phyloP scores from a whole-genome alignment of 2,329 filamentous ascomycete species.

The Verticillium alfalfae region DNA sequence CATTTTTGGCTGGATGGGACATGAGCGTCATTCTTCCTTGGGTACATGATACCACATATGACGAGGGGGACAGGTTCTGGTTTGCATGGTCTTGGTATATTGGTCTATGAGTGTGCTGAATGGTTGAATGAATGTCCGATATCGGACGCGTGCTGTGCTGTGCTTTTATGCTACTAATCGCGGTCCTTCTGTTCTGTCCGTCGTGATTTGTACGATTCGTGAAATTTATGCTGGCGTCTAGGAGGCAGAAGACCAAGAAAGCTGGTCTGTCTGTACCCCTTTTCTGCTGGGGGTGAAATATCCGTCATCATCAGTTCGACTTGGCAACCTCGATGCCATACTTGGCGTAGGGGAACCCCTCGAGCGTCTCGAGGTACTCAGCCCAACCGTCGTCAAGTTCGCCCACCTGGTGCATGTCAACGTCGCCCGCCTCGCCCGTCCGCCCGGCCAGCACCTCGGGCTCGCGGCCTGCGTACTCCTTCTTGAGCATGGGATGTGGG shows the following conservation, averaged over 20 bases:
- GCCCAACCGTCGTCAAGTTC: constrained; percentile 57
- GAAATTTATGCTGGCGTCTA: too few species aligned
- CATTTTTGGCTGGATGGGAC: background rate
- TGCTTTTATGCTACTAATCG: background rate
- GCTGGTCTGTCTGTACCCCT: too few species aligned
- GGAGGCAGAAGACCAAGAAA: too few species aligned
- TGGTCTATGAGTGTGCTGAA: background rate
- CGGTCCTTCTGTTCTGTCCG: too few species aligned
- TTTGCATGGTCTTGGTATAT: background rate
- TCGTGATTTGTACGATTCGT: too few species aligned
- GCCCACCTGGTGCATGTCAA: constrained; percentile 51
- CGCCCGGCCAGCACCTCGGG: constrained; percentile 76
- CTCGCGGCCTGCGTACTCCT: constrained; percentile 72
- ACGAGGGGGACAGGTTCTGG: background rate
- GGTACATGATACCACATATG: background rate
- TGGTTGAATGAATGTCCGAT: background rate
- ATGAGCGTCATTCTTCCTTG: background rate
- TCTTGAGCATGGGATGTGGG: constrained; percentile 73
- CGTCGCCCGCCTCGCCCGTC: constrained; percentile 60
- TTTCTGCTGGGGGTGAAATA: too few species aligned
- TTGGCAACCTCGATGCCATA: constrained; percentile 49
- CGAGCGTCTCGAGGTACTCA: constrained; percentile 45
- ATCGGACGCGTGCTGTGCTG: background rate
- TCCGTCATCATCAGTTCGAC: constrained; percentile 20
- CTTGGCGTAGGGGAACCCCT: constrained; percentile 51